A percentile compares a stretch with the other conserved stretches of the same genome.
phyloP scores from a whole-genome alignment of 208 protist species.

The Trypanosoma brucei region DNA sequence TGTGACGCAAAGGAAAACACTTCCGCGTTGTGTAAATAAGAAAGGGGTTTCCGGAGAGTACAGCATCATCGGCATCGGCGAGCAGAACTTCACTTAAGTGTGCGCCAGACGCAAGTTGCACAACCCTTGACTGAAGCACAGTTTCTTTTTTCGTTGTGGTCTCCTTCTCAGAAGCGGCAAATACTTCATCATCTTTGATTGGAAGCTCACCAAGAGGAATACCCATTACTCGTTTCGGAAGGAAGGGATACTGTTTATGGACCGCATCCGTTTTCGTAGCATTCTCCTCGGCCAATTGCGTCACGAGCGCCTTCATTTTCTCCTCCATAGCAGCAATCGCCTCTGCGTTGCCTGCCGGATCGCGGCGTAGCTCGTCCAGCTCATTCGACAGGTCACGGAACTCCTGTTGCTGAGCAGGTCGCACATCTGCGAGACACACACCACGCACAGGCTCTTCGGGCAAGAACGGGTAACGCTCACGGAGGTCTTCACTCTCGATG shows the following conservation, averaged over 20 bases:
- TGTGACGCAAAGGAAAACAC: slow-evolving; percentile 37
- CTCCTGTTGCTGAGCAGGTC: slow-evolving; percentile 2
- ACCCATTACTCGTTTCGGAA: slow-evolving; percentile 24
- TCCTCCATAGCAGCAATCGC: slow-evolving; percentile 21
- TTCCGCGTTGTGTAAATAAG: slow-evolving; percentile 41
- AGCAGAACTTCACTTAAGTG: slow-evolving; percentile 16
- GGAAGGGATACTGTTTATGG: slow-evolving; percentile 20
- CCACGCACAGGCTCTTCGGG: slow-evolving; percentile 23
- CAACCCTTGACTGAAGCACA: slow-evolving; percentile 1
- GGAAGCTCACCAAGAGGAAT: slow-evolving; percentile 24
- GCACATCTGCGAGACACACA: slow-evolving; percentile 18
- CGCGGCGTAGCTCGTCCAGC: slow-evolving; percentile 26
- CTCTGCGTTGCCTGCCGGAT: slow-evolving; percentile 13
- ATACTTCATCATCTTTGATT: slow-evolving; percentile 20
- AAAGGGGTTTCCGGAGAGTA: slow-evolving; percentile 28
- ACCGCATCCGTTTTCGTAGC: slow-evolving; percentile 9
- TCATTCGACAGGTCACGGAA: slow-evolving; percentile 29
- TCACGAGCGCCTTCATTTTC: slow-evolving; percentile 15
- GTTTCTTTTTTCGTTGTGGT: slow-evolving; percentile 1
- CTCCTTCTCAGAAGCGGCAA: slow-evolving; percentile 5
- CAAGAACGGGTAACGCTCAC: slow-evolving; percentile 35
- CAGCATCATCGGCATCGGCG: slow-evolving; percentile 27
- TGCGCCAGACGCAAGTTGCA: slow-evolving; percentile 4
- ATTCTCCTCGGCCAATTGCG: slow-evolving; percentile 14
- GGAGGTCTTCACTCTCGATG: slow-evolving; percentile 28